These are phyloP conservation scores for Amanita pseudoporphyria DNA, from an alignment of 768 basidiomycete species.

Conservation along the genomic window DNA sequence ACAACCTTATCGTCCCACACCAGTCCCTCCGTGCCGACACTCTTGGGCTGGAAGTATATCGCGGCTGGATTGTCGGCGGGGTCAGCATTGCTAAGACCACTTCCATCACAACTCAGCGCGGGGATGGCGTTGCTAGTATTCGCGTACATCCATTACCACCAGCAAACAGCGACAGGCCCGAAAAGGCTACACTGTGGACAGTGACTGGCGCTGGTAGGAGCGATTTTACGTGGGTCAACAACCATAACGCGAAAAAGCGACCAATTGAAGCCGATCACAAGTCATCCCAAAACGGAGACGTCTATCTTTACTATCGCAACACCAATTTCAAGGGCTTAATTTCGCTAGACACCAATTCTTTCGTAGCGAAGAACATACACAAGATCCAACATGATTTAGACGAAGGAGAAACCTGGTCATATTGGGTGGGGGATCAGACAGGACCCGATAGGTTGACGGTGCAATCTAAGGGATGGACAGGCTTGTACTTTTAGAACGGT, in stretches of 20 bases:
- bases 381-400: conserved; percentile 7
- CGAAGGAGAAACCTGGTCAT: conserved; percentile 25
- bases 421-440: conserved; percentile 29
- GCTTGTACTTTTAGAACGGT: conserved; percentile 30
- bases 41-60: conserved; percentile 33
- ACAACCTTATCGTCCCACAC: conserved; percentile 40
- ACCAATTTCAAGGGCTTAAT: conserved; percentile 41
- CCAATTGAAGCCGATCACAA: conserved; percentile 38
- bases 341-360: conserved; percentile 33
- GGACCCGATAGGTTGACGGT: conserved; percentile 30
- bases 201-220: conserved; percentile 45
- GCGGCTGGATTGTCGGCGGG: conserved; percentile 56
- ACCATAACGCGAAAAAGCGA: conserved; percentile 28
- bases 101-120: conserved; percentile 37
- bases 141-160: conserved; percentile 33
- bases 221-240: conserved; percentile 35
- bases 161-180: conserved; percentile 20
- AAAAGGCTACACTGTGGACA: conserved; percentile 31
- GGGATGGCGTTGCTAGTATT: conserved; percentile 39
- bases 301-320: conserved; percentile 46
- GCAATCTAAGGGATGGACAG: conserved; percentile 37
- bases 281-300: conserved; percentile 39
- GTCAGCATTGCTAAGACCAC: conserved; percentile 33
- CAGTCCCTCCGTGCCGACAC: conserved; percentile 29
- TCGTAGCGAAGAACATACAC: conserved; percentile 11